Conservation (phyloP, 345 rosid species). For the Populus ilicifolia region DNA sequence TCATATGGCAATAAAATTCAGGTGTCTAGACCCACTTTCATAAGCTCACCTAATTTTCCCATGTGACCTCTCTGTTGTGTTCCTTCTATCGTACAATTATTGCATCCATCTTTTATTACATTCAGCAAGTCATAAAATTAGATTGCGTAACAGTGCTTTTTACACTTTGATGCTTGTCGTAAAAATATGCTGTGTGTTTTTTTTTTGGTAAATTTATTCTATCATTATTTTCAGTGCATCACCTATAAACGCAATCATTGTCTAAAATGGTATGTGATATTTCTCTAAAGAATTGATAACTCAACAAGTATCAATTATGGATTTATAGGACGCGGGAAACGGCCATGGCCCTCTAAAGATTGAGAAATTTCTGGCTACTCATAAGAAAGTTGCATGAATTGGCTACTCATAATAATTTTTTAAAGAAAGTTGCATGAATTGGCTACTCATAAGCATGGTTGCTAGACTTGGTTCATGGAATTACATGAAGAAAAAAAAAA, state of each 20-base stretch:
- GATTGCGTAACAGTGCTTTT: not conserved
- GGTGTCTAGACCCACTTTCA: conserved; percentile 2
- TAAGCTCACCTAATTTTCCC: conserved; percentile 5
- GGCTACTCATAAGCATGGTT: too few species aligned
- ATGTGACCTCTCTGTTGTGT: not conserved
- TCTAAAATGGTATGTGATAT: not conserved
- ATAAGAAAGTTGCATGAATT: too few species aligned
- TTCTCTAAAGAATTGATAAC: not conserved
- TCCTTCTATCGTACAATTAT: not conserved
- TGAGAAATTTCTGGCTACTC: not conserved
- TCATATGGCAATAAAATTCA: not conserved
- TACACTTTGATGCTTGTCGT: not conserved
- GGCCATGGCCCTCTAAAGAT: not conserved
- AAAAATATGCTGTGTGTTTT: not conserved
- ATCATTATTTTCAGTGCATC: not conserved
- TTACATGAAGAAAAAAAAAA: too few species aligned
- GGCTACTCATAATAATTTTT: too few species aligned
- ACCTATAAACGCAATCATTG: not conserved
- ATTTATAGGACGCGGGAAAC: not conserved
- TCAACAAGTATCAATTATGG: not conserved
- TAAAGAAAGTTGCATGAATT: not conserved
- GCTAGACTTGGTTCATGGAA: too few species aligned
- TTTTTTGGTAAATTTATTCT: too few species aligned
- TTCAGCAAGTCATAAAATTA: not conserved
- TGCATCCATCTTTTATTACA: not conserved